Percentiles rank a stretch among this genome's conserved stretches.
Conservation (phyloP, 768 basidiomycete species). For the Tubosaeta sp. region DNA sequence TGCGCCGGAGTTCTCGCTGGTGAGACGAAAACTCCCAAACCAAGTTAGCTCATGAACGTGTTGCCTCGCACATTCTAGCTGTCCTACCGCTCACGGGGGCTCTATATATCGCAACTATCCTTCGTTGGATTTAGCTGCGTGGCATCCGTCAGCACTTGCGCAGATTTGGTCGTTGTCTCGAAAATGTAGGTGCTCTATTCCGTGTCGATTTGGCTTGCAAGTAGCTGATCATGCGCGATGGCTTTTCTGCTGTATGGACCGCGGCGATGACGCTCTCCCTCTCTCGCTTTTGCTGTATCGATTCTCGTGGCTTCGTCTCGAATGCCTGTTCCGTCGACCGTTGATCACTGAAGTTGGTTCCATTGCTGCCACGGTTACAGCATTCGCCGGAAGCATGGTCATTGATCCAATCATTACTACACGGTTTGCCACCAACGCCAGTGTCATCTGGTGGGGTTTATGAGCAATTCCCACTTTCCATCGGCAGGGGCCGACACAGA, state of each 20-base stretch:
- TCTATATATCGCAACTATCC: slow-evolving; percentile 45
- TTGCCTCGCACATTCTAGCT: slow-evolving; percentile 48
- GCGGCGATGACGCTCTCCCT: slow-evolving; percentile 59
- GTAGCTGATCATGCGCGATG: slow-evolving; percentile 17
- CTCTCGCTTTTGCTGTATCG: slow-evolving; percentile 55
- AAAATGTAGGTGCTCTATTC: slow-evolving; percentile 42
- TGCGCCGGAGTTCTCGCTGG: slow-evolving; percentile 72
- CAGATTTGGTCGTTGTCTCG: slow-evolving; percentile 50
- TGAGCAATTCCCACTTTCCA: slow-evolving; percentile 56
- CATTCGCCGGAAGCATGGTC: slow-evolving; percentile 58
- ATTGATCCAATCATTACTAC: slow-evolving; percentile 45
- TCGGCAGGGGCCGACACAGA: slow-evolving; percentile 36
- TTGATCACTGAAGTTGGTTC: slow-evolving; percentile 40
- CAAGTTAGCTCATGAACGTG: slow-evolving; percentile 52
- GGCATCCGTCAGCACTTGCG: slow-evolving; percentile 59
- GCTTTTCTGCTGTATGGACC: slow-evolving; percentile 68
- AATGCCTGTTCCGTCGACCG: slow-evolving; percentile 37
- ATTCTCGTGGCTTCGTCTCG: slow-evolving; percentile 61
- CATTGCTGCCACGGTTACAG: slow-evolving; percentile 36
- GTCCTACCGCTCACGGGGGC: slow-evolving; percentile 47
- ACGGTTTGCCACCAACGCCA: neutral
- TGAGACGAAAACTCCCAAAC: slow-evolving; percentile 42
- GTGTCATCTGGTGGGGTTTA: slow-evolving; percentile 45
- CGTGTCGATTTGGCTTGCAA: neutral
- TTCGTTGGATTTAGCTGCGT: slow-evolving; percentile 47